A percentile compares a stretch with the other conserved stretches of the same genome.
phyloP scores from a whole-genome alignment of 2,329 filamentous ascomycete species.

The Nigrospora sphaerica region DNA sequence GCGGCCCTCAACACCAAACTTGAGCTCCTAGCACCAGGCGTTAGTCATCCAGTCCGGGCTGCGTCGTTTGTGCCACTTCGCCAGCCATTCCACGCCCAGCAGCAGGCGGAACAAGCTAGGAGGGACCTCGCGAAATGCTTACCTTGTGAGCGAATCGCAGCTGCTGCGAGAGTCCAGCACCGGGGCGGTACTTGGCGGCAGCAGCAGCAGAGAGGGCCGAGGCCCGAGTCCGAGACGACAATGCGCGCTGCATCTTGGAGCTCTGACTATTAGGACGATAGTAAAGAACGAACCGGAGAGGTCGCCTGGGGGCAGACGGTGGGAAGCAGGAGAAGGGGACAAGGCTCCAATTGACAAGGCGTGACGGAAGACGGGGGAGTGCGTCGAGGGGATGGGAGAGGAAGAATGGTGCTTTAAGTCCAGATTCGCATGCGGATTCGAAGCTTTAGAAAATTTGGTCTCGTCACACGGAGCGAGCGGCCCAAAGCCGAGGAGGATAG shows the following conservation, averaged over 20 bases:
- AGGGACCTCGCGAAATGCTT: slow-evolving; percentile 15
- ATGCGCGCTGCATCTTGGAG: slow-evolving; percentile 85
- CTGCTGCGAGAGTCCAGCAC: slow-evolving; percentile 70
- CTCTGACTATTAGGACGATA: slow-evolving; percentile 19
- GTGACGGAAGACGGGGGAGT: slow-evolving; percentile 9
- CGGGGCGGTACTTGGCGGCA: slow-evolving; percentile 56
- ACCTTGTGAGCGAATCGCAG: slow-evolving; percentile 98
- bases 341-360: slow-evolving; percentile 10
- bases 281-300: slow-evolving; percentile 21
- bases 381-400: slow-evolving; percentile 12
- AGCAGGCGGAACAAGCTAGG: slow-evolving; percentile 1
- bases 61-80: background rate
- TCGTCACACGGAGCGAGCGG: slow-evolving; percentile 16
- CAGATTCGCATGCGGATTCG: background rate
- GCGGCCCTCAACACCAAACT: slow-evolving; percentile 93
- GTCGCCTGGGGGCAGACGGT: slow-evolving; percentile 13
- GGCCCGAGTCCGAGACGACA: slow-evolving; percentile 73
- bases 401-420: too few relatives aligned
- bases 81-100: background rate
- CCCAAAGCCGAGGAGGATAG: slow-evolving; percentile 5
- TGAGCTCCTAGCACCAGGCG: slow-evolving; percentile 66
- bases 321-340: slow-evolving; percentile 17
- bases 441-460: slow-evolving; percentile 27
- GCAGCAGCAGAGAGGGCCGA: slow-evolving; percentile 66
- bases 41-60: slow-evolving; percentile 6